These are phyloP conservation scores for Populus davidiana DNA, from an alignment of 345 rosid genomes.

Conservation along the genomic window DNA sequence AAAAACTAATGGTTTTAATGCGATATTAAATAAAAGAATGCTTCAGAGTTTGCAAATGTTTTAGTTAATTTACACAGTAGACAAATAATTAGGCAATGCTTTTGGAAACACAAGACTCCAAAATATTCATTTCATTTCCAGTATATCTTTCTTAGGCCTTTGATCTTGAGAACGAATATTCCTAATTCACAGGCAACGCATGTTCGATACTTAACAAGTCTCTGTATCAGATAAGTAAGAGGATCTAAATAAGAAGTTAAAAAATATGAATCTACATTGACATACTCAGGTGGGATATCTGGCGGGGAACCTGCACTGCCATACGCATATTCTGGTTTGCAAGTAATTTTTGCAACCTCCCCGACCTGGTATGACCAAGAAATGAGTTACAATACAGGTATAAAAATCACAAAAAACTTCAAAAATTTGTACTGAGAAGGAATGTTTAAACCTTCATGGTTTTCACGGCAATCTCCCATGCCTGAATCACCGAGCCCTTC, in stretches of 20 bases:
- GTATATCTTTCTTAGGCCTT: background rate
- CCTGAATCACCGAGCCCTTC: conserved; percentile 70
- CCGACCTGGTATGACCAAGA: conserved; percentile 58
- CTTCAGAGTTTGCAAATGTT: no score
- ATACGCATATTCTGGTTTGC: conserved; percentile 94
- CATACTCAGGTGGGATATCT: conserved; percentile 83
- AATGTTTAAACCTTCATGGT: conserved; percentile 70
- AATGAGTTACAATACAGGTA: background rate
- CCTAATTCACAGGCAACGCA: background rate
- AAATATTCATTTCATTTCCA: background rate
- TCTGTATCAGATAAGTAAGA: background rate
- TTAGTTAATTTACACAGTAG: no score
- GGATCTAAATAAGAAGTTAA: background rate
- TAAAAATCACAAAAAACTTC: background rate
- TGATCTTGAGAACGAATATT: background rate
- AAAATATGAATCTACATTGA: conserved; percentile 1
- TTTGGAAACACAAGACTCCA: background rate
- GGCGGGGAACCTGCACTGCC: conserved; percentile 89
- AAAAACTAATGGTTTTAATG: no score
- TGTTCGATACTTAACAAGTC: background rate
- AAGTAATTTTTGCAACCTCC: conserved; percentile 85
- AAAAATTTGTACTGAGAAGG: background rate
- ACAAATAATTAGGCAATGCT: background rate
- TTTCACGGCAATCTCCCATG: conserved; percentile 82
- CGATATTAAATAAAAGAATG: no score